Evolutionary conservation across 148 eudicot species (phyloP).

Genomic region (Heliosperma pusillum): DNA sequence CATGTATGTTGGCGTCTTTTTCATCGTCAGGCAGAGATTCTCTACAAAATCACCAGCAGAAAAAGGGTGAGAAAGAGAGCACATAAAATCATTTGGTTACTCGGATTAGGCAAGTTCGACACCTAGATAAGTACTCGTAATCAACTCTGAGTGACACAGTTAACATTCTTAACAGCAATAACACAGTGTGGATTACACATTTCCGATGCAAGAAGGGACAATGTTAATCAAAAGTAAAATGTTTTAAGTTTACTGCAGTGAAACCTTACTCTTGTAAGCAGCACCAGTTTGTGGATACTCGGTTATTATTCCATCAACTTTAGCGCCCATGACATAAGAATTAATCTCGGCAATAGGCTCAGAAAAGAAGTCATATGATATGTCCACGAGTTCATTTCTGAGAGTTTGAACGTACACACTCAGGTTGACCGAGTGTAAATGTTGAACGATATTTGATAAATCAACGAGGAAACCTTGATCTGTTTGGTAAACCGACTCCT

Average conservation of each 20-base stretch:
- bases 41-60: conserved; percentile 35
- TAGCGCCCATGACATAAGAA: conserved; percentile 35
- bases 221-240: too few relatives aligned
- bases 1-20: conserved; percentile 46
- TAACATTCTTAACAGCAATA: too few relatives aligned
- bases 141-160: too few relatives aligned
- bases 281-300: conserved; percentile 70
- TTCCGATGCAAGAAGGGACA: too few relatives aligned
- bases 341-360: conserved; percentile 67
- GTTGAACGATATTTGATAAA: conserved; percentile 45
- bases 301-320: conserved; percentile 64
- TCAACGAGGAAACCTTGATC: conserved; percentile 32
- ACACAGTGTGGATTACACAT: too few relatives aligned
- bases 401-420: conserved; percentile 53
- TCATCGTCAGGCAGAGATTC: conserved; percentile 48
- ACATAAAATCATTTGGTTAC: too few relatives aligned
- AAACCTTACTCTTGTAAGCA: conserved; percentile 77
- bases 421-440: conserved; percentile 50
- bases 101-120: too few relatives aligned
- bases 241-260: too few relatives aligned
- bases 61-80: background rate
- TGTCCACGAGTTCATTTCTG: conserved; percentile 62
- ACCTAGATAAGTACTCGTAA: too few relatives aligned
- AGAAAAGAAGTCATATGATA: conserved; percentile 76
- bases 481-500: conserved; percentile 52